Percentiles rank a stretch among this genome's conserved stretches.
phyloP scores from a whole-genome alignment of 2,329 filamentous ascomycete species.

The Leptographium wingfieldii region DNA sequence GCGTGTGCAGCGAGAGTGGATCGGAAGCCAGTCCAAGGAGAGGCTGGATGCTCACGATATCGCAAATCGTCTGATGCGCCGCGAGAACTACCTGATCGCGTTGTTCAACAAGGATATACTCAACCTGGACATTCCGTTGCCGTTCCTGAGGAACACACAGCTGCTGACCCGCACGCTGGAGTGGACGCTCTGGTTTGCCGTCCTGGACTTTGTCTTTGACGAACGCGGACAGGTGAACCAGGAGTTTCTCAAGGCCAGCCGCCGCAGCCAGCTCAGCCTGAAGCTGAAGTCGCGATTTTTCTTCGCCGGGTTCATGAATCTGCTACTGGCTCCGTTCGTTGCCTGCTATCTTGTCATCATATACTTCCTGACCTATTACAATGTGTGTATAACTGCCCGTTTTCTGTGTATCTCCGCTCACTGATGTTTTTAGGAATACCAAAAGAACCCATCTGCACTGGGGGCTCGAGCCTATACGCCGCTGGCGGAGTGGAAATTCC shows the following conservation, averaged over 20 bases:
- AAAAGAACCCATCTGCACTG: slow-evolving; percentile 79
- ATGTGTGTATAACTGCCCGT: slow-evolving; percentile 38
- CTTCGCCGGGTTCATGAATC: slow-evolving; percentile 74
- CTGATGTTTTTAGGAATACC: slow-evolving; percentile 58
- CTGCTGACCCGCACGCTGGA: slow-evolving; percentile 82
- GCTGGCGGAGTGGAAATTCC: slow-evolving; percentile 93
- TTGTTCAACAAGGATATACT: slow-evolving; percentile 95
- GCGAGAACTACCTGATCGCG: slow-evolving; percentile 93
- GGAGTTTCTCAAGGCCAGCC: slow-evolving; percentile 72
- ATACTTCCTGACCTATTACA: slow-evolving; percentile 92
- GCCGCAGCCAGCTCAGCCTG: slow-evolving; percentile 64
- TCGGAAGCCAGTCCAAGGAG: slow-evolving; percentile 83
- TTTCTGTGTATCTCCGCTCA: slow-evolving; percentile 9
- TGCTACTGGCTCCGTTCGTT: slow-evolving; percentile 76
- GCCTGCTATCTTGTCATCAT: slow-evolving; percentile 77
- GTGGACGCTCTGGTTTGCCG: slow-evolving; percentile 82
- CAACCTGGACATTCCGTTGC: slow-evolving; percentile 73
- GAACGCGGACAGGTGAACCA: slow-evolving; percentile 76
- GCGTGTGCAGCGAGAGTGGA: slow-evolving; percentile 37
- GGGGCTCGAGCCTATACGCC: slow-evolving; percentile 87
- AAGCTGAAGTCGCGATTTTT: slow-evolving; percentile 66
- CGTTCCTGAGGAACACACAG: slow-evolving; percentile 66
- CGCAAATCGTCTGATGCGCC: slow-evolving; percentile 89
- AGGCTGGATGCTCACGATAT: slow-evolving; percentile 94
- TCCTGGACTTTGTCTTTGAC: slow-evolving; percentile 91